These are phyloP conservation scores for Luffa acutangula DNA, from an alignment of 306 rosid genomes.

Conservation along the genomic window DNA sequence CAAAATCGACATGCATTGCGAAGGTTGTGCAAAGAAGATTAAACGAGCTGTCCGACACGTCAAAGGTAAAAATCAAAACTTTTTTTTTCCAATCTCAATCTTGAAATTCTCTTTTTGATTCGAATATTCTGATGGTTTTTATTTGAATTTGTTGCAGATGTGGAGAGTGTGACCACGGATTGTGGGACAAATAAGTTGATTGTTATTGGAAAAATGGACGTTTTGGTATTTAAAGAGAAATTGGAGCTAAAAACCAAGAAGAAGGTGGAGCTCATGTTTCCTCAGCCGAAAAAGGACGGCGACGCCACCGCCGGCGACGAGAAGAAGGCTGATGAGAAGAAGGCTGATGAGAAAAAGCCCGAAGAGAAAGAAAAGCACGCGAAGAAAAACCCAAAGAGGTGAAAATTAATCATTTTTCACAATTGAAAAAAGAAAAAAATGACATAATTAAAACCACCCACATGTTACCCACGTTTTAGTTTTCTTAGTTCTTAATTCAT, in stretches of 20 bases:
- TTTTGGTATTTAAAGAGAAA: conserved; percentile 32
- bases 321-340: conserved; percentile 28
- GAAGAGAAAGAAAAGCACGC: conserved; percentile 44
- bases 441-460: too few species aligned
- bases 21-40: too few species aligned
- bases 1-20: too few species aligned
- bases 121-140: not conserved
- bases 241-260: conserved; percentile 46
- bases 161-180: conserved; percentile 52
- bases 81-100: too few species aligned
- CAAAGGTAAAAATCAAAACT: too few species aligned
- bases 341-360: conserved; percentile 28
- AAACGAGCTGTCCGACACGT: too few species aligned
- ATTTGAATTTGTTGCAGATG: conserved; percentile 33
- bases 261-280: conserved; percentile 60
- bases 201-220: conserved; percentile 55
- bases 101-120: too few species aligned
- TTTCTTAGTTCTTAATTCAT: too few species aligned
- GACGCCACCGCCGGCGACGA: too few species aligned
- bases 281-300: conserved; percentile 50
- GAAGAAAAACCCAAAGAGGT: conserved; percentile 49
- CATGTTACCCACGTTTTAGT: not conserved
- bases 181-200: conserved; percentile 38
- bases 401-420: not conserved
- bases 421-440: too few species aligned